Base-by-base conservation (phyloP, 2,329 filamentous ascomycete species). In the Mollisia scopiformis region DNA sequence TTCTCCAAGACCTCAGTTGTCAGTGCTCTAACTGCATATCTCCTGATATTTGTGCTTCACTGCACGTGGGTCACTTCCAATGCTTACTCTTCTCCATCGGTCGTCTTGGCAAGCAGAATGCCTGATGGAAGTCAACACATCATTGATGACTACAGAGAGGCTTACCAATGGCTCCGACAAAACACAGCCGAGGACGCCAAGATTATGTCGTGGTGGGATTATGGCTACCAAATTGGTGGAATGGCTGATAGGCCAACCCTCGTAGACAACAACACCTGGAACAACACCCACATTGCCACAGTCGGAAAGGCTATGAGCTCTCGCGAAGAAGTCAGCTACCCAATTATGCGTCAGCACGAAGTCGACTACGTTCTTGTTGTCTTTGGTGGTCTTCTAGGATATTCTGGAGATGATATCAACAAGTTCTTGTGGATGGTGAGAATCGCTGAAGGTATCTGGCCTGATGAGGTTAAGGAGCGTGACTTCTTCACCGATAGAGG, bases 341-440 rank as follows among this genome's bases (percentile, higher is more conserved):
- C 93, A 2, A 99, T 99, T 75, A 94, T 99, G 86, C 90, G 93
- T 68, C 92, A 98, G 77, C 95, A 99, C 73, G 95, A 99, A 78
- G 95, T 99, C 2, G 94, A 99, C 78, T 99, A 99, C 71, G 92
- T 99, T n/a, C 83, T 99, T 57, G 88, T 99, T 21, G 95, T 99
- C 59, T 99, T 98, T 71, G 95, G 95, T 72, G 95, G 92, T 75
- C 86, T 99, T 61, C 83, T 99, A 39, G 96, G 96, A 58, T 99
- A 99, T 81, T 97, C 93, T 55, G 95, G 95, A 66, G 95, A 99
- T 71, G 95, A 99, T 74, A 97, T 99, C 81, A 99, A 99, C 84
- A 99, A 99, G 81, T 99, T 99, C 83, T 82, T 99, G 69, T 99
- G 95, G 95, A 99, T 99, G 96, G 93, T 99, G 61, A 88, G 95